A percentile compares a stretch with the other conserved stretches of the same genome.
phyloP scores from a whole-genome alignment of 2,329 filamentous ascomycete genomes.

The Ascochyta koolunga region DNA sequence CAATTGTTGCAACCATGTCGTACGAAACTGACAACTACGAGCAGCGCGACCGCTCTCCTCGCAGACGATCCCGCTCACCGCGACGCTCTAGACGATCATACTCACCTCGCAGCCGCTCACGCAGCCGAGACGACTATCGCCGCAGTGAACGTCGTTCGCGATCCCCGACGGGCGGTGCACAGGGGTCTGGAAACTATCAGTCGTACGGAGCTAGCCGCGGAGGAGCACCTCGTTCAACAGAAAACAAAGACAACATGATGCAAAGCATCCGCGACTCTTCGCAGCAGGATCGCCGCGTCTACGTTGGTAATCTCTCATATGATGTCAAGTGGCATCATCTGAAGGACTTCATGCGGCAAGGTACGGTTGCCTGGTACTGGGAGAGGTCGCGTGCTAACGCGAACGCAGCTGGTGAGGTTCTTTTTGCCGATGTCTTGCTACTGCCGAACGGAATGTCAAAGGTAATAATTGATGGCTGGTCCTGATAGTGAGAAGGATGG shows the following conservation, averaged over 20 bases:
- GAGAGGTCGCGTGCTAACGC: constrained; percentile 41
- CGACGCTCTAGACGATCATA: constrained; percentile 65
- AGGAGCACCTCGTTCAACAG: constrained; percentile 67
- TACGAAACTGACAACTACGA: constrained; percentile 48
- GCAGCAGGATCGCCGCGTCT: constrained; percentile 98
- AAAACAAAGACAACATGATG: constrained; percentile 97
- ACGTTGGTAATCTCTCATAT: constrained; percentile 98
- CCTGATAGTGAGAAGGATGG: constrained; percentile 78
- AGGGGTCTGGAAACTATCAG: constrained; percentile 70
- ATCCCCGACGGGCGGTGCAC: constrained; percentile 81
- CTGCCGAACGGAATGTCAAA: constrained; percentile 99
- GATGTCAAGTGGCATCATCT: constrained; percentile 99
- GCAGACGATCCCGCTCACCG: constrained; percentile 61
- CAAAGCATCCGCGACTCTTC: constrained; percentile 90
- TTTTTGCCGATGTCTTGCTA: constrained; percentile 98
- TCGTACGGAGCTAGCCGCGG: constrained; percentile 62
- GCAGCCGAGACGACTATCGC: constrained; percentile 68
- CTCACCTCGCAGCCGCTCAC: constrained; percentile 72
- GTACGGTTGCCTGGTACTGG: constrained; percentile 61
- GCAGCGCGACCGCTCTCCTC: constrained; percentile 67
- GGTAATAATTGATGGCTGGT: constrained; percentile 97
- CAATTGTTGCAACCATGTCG: constrained; percentile 36
- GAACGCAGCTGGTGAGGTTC: constrained; percentile 88
- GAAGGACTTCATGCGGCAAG: constrained; percentile 99
- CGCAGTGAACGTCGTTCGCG: constrained; percentile 65